These are phyloP conservation scores for Penicillium sp. DNA, from an alignment of 2,329 filamentous ascomycete genomes.

Conservation along the genomic window DNA sequence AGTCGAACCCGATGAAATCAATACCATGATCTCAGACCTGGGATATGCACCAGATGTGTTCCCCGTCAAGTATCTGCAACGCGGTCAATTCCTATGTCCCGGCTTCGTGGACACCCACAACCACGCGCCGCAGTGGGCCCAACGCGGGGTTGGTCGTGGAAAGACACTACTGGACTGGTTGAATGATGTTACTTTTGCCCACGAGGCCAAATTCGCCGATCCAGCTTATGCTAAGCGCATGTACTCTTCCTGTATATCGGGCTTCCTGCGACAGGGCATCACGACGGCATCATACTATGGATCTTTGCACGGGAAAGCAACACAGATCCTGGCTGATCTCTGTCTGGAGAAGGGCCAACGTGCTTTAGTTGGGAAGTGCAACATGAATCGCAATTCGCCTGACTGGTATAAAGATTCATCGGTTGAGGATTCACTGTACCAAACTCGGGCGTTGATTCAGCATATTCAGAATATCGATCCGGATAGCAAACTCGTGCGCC, in stretches of 20 bases:
- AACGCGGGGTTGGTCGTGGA: conserved; percentile 47
- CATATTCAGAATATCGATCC: conserved; percentile 52
- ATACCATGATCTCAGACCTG: conserved; percentile 24
- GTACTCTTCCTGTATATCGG: conserved; percentile 56
- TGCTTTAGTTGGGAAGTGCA: conserved; percentile 38
- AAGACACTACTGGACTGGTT: conserved; percentile 60
- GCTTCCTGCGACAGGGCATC: conserved; percentile 57
- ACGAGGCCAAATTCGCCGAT: conserved; percentile 63
- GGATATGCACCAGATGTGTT: conserved; percentile 28
- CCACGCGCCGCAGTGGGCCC: conserved; percentile 61
- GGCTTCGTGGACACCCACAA: conserved; percentile 65
- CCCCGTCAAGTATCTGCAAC: conserved; percentile 28
- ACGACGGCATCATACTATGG: conserved; percentile 41
- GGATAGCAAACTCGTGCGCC: conserved; percentile 44
- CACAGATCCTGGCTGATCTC: conserved; percentile 33
- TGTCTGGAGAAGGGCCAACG: conserved; percentile 36
- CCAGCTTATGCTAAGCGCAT: conserved; percentile 52
- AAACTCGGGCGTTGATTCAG: conserved; percentile 54
- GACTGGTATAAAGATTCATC: conserved; percentile 54
- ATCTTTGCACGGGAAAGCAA: conserved; percentile 32
- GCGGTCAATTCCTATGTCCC: conserved; percentile 34
- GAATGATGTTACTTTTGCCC: conserved; percentile 63
- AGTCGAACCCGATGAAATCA: conserved; percentile 20
- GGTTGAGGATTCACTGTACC: conserved; percentile 49
- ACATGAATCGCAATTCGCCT: conserved; percentile 46